Evolutionary conservation across 2,329 filamentous ascomycete genomes (phyloP), one percentile per base, ranked within the genome.

Genomic region (Fusarium vanettenii): DNA sequence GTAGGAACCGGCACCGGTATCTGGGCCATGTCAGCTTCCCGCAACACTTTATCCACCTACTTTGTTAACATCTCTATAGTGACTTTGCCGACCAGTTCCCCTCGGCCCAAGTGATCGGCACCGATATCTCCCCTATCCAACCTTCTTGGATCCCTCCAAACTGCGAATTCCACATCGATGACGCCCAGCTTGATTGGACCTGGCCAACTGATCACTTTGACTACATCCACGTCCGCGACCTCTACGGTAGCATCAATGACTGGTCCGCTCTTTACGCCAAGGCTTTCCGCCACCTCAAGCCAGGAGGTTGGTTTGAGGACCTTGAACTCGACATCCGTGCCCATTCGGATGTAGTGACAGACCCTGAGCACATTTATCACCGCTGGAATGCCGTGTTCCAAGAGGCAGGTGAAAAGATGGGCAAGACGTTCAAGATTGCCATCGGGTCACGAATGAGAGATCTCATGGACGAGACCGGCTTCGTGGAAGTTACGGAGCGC

Each of bases 371-470:
- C 37, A 71, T 71, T 16, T 52, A 60, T 39, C 39, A 71, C 52
- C 69, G 69, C 29, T 71, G 69, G 69, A 71, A 71, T 56, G 35
- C 43, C 7, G 66, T 71, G 55, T 71, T 71, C 55, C 69, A 71
- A 29, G 66, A 71, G 25, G 69, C 69, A 10, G 69, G 69, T 31
- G 66, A 71, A 50, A 71, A 64, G 69, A 64, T 69, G 43, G 69
- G 69, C 10, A 71, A 69, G 52, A 71, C 69, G 5, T 71, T 71
- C 33, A 71, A 71, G 31, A 71, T 71, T 37, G 69, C 62, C 55
- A 71, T 71, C 50, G 69, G 66, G 25, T 71, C 69, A 27, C 69
- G 69, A 37, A 71, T 71, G 69, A 59, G 69, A 20, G 69, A 71
- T n/a, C 29, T 52, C 56, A 69, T 71, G 66, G 52, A 60, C 8